Percentiles rank a stretch among this genome's conserved stretches.
Conservation (phyloP, 306 rosid genomes). For the Sindora glabra region DNA sequence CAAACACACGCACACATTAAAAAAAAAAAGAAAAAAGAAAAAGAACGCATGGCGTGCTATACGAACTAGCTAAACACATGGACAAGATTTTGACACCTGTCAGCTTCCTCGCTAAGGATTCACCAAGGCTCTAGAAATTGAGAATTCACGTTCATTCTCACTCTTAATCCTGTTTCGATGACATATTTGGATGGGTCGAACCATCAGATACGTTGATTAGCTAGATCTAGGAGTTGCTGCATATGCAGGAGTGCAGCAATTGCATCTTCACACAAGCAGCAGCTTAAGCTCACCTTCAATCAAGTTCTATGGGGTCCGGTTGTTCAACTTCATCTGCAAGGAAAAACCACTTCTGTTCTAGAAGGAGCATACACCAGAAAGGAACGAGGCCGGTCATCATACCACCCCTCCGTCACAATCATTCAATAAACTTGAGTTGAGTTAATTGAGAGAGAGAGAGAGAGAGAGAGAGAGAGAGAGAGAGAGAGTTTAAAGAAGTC, state of each 20-base stretch:
- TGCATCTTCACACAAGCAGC: background rate
- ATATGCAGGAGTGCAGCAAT: background rate
- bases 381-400: constrained; percentile 65
- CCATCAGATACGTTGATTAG: constrained; percentile 5
- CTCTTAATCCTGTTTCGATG: constrained; percentile 10
- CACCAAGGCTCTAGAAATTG: constrained; percentile 5
- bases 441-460: background rate
- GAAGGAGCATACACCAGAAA: constrained; percentile 69
- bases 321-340: constrained; percentile 26
- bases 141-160: background rate
- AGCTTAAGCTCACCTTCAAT: constrained; percentile 5
- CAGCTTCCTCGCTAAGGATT: constrained; percentile 13
- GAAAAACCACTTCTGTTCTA: constrained; percentile 75
- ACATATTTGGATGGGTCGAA: constrained; percentile 1
- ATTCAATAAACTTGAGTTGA: constrained; percentile 10
- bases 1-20: too few species aligned
- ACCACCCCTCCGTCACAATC: constrained; percentile 60
- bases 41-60: background rate
- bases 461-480: background rate
- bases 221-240: constrained; percentile 19
- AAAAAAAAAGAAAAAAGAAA: too few species aligned
- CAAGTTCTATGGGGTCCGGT: constrained; percentile 27
- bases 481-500: background rate
- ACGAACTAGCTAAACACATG: constrained; percentile 12
- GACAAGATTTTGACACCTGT: background rate